A percentile compares a stretch with the other conserved stretches of the same genome.
These are phyloP conservation scores for Solanum stenotomum DNA, from an alignment of 257 asterid genomes.

Conservation along the genomic window DNA sequence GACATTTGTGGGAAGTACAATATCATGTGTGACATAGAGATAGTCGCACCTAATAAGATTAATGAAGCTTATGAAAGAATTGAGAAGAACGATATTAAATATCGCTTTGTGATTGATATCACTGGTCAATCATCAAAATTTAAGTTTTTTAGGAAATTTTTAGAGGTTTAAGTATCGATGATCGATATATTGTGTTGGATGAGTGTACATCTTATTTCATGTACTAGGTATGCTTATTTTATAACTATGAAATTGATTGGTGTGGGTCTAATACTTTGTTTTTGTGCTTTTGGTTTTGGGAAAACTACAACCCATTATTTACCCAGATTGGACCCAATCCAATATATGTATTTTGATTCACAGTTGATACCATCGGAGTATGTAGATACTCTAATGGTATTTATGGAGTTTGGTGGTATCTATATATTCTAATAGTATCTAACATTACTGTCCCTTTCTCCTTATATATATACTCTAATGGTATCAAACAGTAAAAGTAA, in stretches of 20 bases:
- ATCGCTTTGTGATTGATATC: constrained; percentile 70
- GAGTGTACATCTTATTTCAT: not conserved
- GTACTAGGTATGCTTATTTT: not conserved
- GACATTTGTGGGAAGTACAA: constrained; percentile 57
- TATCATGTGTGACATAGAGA: constrained; percentile 60
- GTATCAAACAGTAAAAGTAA: too few species aligned
- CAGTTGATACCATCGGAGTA: too few species aligned
- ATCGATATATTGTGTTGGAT: not conserved
- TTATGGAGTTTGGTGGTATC: too few species aligned
- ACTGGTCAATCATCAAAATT: constrained; percentile 12
- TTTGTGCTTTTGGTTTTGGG: not conserved
- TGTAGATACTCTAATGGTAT: too few species aligned
- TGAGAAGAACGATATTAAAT: constrained; percentile 66
- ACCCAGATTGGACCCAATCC: too few species aligned
- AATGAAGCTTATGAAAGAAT: constrained; percentile 58
- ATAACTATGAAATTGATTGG: not conserved
- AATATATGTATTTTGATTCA: too few species aligned
- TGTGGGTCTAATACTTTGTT: not conserved
- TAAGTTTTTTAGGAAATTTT: not conserved
- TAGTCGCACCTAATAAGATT: constrained; percentile 37
- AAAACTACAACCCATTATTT: too few species aligned
- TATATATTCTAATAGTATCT: too few species aligned
- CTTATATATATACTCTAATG: too few species aligned
- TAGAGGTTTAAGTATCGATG: not conserved
- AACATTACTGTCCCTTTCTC: too few species aligned